Evolutionary conservation across 331 rosid species (phyloP).

Genomic region (Acacia pycnantha): DNA sequence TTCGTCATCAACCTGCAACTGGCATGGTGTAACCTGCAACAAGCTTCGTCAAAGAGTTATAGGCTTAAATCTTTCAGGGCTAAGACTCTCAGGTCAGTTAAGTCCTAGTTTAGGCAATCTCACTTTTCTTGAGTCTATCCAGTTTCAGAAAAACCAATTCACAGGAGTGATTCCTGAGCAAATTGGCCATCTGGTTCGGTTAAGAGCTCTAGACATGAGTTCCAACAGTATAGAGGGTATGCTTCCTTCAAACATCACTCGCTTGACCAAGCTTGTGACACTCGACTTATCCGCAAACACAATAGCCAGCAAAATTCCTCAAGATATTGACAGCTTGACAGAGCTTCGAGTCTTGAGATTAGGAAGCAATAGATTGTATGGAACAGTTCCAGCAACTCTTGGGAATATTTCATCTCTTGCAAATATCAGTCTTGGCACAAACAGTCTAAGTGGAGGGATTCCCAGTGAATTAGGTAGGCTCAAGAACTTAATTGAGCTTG

Average conservation of each 20-base stretch:
- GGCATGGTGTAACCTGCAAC: slow-evolving; percentile 63
- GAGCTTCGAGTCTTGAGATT: slow-evolving; percentile 55
- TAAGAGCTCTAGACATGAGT: neutral
- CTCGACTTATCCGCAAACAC: slow-evolving; percentile 48
- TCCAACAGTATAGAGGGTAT: neutral
- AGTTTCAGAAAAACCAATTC: slow-evolving; percentile 49
- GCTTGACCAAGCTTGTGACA: slow-evolving; percentile 40
- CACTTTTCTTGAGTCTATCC: slow-evolving; percentile 57
- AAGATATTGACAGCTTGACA: slow-evolving; percentile 38
- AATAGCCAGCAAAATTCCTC: slow-evolving; percentile 48
- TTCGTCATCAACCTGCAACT: slow-evolving; percentile 61
- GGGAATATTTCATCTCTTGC: slow-evolving; percentile 63
- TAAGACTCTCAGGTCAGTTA: slow-evolving; percentile 51
- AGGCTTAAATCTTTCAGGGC: slow-evolving; percentile 52
- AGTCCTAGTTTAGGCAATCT: slow-evolving; percentile 60
- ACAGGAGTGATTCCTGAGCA: slow-evolving; percentile 16
- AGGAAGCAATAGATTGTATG: slow-evolving; percentile 48
- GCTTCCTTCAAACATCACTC: slow-evolving; percentile 7
- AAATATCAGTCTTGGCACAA: slow-evolving; percentile 64
- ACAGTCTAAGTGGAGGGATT: slow-evolving; percentile 48
- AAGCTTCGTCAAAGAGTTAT: slow-evolving; percentile 43
- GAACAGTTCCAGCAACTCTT: slow-evolving; percentile 46
- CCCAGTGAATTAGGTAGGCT: slow-evolving; percentile 53
- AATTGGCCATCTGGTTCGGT: neutral
- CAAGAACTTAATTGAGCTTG: slow-evolving; percentile 50